Evolutionary conservation across 202 grass and related monocot genomes (phyloP).

Genomic region (Panicum virgatum): DNA sequence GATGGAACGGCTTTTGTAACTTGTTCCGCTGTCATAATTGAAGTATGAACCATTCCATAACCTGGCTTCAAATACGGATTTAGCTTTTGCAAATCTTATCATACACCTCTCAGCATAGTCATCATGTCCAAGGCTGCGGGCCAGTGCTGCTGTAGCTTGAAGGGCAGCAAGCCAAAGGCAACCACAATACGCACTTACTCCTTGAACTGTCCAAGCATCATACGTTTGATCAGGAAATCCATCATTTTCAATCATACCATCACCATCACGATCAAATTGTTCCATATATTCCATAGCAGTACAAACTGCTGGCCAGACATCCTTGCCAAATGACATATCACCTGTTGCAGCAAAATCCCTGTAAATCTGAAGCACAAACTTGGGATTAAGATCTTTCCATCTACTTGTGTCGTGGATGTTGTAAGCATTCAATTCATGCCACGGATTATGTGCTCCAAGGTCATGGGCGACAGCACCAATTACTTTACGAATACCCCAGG

Average conservation of each 20-base stretch:
- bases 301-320: constrained; percentile 89
- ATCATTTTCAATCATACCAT: constrained; percentile 90
- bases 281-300: constrained; percentile 95
- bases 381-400: constrained; percentile 99
- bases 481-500: constrained; percentile 80
- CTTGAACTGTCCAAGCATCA: constrained; percentile 94
- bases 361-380: constrained; percentile 90
- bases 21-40: constrained; percentile 87
- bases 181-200: constrained; percentile 86
- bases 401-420: constrained; percentile 98
- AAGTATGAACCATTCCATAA: constrained; percentile 96
- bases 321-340: constrained; percentile 74
- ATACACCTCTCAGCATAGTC: constrained; percentile 82
- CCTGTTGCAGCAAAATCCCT: constrained; percentile 89
- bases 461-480: constrained; percentile 95
- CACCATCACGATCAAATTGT: constrained; percentile 87
- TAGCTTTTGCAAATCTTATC: constrained; percentile 83
- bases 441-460: constrained; percentile 91
- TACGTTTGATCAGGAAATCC: constrained; percentile 98
- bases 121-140: constrained; percentile 68
- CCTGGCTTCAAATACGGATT: constrained; percentile 69
- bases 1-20: constrained; percentile 76
- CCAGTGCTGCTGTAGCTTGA: constrained; percentile 80
- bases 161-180: constrained; percentile 95
- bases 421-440: constrained; percentile 98